These are phyloP conservation scores for Tubosaeta sp. DNA, from an alignment of 768 basidiomycete genomes.

Conservation along the genomic window DNA sequence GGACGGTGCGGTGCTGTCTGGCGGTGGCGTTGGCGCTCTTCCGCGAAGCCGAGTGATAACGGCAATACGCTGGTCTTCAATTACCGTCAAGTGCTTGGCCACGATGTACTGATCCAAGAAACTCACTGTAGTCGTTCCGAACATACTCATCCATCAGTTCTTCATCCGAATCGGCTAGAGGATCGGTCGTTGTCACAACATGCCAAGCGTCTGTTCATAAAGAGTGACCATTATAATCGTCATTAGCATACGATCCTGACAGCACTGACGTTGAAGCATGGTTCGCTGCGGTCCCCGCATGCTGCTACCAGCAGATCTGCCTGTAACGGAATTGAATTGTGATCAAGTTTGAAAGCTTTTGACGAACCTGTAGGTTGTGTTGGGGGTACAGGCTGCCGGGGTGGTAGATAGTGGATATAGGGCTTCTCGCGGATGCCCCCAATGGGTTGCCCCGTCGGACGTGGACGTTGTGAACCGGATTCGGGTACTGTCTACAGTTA, in stretches of 20 bases:
- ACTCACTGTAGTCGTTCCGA: constrained; percentile 63
- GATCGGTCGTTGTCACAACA: constrained; percentile 55
- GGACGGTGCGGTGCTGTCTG: constrained; percentile 11
- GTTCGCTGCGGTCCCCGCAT: constrained; percentile 33
- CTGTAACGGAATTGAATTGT: constrained; percentile 12
- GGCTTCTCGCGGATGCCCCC: constrained; percentile 30
- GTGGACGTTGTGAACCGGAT: constrained; percentile 24
- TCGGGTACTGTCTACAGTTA: constrained; percentile 22
- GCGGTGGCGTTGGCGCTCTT: constrained; percentile 45
- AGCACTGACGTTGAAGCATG: constrained; percentile 43
- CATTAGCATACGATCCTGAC: not conserved
- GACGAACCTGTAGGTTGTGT: constrained; percentile 23
- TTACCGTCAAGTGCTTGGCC: not conserved
- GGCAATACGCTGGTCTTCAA: constrained; percentile 46
- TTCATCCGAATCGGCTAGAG: constrained; percentile 69
- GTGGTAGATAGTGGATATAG: constrained; percentile 33
- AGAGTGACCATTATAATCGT: not conserved
- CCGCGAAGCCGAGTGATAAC: constrained; percentile 52
- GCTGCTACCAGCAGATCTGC: constrained; percentile 10
- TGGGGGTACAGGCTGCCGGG: constrained; percentile 19
- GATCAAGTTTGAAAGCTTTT: not conserved
- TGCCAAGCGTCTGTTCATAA: constrained; percentile 66
- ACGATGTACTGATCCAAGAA: not conserved
- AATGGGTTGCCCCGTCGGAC: constrained; percentile 18
- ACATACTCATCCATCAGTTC: constrained; percentile 62